These are phyloP conservation scores for Solanum piurae DNA, from an alignment of 257 asterid genomes.

Conservation along the genomic window DNA sequence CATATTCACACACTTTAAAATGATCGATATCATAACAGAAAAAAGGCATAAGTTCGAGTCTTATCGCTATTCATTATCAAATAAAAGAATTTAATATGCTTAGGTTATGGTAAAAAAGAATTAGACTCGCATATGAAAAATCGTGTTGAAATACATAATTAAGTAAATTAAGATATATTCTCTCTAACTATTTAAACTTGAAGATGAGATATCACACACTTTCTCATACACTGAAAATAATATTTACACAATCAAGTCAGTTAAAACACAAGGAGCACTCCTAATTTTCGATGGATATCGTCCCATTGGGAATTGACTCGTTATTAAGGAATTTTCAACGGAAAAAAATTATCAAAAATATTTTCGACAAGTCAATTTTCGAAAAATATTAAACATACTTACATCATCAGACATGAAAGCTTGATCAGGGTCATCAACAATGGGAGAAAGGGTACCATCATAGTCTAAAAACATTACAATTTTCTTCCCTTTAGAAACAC, in stretches of 20 bases:
- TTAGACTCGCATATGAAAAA: no score
- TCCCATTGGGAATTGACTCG: background rate
- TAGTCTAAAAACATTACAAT: conserved; percentile 84
- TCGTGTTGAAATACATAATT: no score
- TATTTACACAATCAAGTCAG: background rate
- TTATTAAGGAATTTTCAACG: no score
- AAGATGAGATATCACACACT: background rate
- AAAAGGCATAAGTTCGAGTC: background rate
- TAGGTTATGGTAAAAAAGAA: no score
- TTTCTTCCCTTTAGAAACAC: conserved; percentile 76
- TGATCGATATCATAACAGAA: background rate
- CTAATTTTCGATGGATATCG: background rate
- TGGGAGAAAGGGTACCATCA: conserved; percentile 93
- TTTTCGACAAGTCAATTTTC: background rate
- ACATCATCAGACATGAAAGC: conserved; percentile 88
- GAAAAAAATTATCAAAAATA: background rate
- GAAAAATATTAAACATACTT: background rate
- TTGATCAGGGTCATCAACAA: conserved; percentile 84
- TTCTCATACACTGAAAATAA: no score
- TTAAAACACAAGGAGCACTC: background rate
- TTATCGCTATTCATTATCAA: background rate
- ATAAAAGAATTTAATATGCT: background rate
- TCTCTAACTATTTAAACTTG: no score
- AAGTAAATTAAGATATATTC: background rate
- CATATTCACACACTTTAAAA: background rate